phyloP scores from a whole-genome alignment of 2,329 filamentous ascomycete genomes.

The Scopulariopsis brevicaulis region DNA sequence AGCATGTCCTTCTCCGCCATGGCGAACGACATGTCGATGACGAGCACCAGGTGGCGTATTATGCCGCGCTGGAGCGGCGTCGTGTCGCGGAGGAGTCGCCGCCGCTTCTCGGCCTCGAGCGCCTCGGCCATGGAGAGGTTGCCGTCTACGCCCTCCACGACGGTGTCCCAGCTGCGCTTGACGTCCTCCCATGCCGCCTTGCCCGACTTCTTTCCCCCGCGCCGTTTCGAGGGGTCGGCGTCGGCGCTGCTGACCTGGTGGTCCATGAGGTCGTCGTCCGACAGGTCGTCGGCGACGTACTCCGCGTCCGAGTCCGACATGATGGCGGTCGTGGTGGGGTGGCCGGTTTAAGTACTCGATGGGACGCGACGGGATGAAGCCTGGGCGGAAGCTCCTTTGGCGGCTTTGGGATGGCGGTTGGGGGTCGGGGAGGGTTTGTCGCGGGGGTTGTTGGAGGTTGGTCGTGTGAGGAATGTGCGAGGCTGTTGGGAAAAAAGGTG shows the following conservation, averaged over 20 bases:
- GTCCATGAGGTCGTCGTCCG: constrained; percentile 51
- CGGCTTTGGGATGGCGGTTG: neutral
- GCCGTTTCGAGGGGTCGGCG: neutral
- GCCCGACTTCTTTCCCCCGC: constrained; percentile 10
- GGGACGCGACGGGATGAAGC: neutral
- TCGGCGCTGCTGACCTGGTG: constrained; percentile 25
- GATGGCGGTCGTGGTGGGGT: neutral
- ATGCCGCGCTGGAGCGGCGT: constrained; percentile 93
- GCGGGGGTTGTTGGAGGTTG: neutral
- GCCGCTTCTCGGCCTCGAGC: constrained; percentile 72
- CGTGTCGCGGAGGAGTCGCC: constrained; percentile 77
- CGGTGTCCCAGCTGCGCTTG: constrained; percentile 58
- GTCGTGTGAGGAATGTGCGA: neutral
- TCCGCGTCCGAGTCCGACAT: constrained; percentile 70
- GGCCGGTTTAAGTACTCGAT: neutral
- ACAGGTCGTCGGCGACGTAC: constrained; percentile 50
- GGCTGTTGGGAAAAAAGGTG: constrained; percentile 1
- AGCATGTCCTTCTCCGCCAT: constrained; percentile 94
- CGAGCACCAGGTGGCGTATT: constrained; percentile 87
- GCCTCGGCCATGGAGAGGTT: constrained; percentile 65
- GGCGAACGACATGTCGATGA: constrained; percentile 83
- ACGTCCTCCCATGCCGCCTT: constrained; percentile 54
- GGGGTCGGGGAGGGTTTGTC: neutral
- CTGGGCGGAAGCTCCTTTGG: neutral
- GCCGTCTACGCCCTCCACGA: constrained; percentile 70